These are phyloP conservation scores for Chamaecrista fasciculata DNA, from an alignment of 306 rosid species.

Conservation along the genomic window DNA sequence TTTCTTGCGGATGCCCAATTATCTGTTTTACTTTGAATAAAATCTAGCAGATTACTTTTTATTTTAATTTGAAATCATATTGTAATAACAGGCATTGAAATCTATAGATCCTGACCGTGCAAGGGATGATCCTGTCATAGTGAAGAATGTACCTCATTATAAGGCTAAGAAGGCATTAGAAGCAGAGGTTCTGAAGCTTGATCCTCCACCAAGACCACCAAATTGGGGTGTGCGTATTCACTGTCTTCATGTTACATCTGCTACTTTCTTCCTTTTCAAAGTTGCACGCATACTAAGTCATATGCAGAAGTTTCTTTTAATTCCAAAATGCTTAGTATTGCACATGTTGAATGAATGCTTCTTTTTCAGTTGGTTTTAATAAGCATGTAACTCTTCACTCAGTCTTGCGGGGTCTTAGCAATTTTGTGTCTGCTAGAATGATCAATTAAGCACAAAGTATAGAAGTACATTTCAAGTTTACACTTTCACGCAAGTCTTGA, in stretches of 20 bases:
- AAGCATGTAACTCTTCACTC: not conserved
- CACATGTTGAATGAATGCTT: slow-evolving; percentile 18
- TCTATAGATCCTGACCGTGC: slow-evolving; percentile 91
- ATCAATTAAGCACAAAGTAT: not conserved
- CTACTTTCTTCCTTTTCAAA: slow-evolving; percentile 17
- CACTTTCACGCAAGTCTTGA: slow-evolving; percentile 3
- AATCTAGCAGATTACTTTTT: slow-evolving; percentile 11
- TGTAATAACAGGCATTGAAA: slow-evolving; percentile 66
- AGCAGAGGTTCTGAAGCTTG: slow-evolving; percentile 78
- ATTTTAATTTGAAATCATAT: slow-evolving; percentile 17
- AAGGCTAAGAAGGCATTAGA: slow-evolving; percentile 88
- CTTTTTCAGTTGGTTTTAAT: not conserved
- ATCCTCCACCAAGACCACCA: slow-evolving; percentile 88
- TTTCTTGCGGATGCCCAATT: not conserved
- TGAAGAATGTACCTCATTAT: slow-evolving; percentile 73
- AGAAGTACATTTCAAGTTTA: not conserved
- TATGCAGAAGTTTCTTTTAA: slow-evolving; percentile 13
- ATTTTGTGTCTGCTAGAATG: not conserved
- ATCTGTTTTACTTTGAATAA: slow-evolving; percentile 4
- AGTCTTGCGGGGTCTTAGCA: not conserved
- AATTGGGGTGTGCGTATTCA: slow-evolving; percentile 85
- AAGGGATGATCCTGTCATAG: slow-evolving; percentile 83
- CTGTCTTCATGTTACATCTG: slow-evolving; percentile 13
- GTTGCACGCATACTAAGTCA: not conserved
- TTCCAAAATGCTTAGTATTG: slow-evolving; percentile 1